Base-by-base conservation (phyloP, 164 flowering plant genomes). In the Paratinospora sagittata region DNA sequence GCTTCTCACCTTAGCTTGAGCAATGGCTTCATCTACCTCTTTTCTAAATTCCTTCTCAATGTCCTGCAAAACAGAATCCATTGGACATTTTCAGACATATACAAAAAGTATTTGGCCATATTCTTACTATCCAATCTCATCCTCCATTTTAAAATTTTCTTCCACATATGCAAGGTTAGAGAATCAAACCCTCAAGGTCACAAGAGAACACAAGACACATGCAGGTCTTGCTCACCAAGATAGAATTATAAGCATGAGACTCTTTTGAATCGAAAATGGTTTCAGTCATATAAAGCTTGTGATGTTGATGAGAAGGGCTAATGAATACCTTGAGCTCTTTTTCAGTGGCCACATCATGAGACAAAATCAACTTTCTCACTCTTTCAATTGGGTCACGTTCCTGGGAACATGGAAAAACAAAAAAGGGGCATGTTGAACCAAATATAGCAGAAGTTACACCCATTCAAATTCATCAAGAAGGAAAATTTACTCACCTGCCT, bases 371-470 rank as follows among this genome's bases (percentile, higher is more conserved):
- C 82, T 96, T 91, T 70, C 96, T 84, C 37, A 96, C 74, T 74
- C 99, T 84, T 77, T 93, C 98, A 81, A 96, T 77, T 34, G 98
- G 97, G 82, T 96, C 99, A 79, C 98, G 97, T 79, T 93, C 99
- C 97, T 96, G 85, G 6, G 49, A 68, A 65, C 55, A 67, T 17
- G 26, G 34, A 37, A 52, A 74, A 26, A 70, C 43, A 57, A 45
- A n/a, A 60, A 41, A 66, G 21, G 39, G 61, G 37, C 19, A 39
- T 19, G 3, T 19, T 39, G n/a, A 23, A 26, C 52, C 43, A 23
- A 10, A 21, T 21, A 63, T 34, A 16, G 30, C 27, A 12, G 37
- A 24, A 30, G 27, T 21, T 27, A 63, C 19, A 58, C 60, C 12
- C 13, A 3, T 30, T 23, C 0, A 27, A 34, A 37, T 26, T 57